Conservation (phyloP, 306 rosid genomes). For the Cicer arietinum region DNA sequence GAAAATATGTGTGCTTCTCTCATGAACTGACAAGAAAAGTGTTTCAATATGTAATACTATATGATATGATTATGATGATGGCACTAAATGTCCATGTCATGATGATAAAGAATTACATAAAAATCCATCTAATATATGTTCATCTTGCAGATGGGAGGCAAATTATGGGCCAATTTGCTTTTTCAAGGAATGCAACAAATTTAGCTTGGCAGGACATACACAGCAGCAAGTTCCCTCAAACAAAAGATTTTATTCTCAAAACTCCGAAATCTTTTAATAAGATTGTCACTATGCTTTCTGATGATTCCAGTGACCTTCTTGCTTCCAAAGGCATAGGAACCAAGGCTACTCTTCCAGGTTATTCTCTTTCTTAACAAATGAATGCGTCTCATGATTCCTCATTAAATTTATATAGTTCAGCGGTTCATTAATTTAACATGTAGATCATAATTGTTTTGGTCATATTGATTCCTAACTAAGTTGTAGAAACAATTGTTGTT, state of each 20-base stretch:
- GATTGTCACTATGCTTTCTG: conserved; percentile 47
- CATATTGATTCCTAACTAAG: neutral
- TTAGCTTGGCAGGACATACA: conserved; percentile 57
- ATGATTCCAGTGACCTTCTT: conserved; percentile 52
- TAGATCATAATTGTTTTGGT: neutral
- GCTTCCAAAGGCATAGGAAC: conserved; percentile 52
- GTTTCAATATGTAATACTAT: too few species aligned
- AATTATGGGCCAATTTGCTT: conserved; percentile 50
- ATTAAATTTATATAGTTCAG: conserved; percentile 6
- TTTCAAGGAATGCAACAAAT: conserved; percentile 52
- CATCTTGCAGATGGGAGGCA: conserved; percentile 61
- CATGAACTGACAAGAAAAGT: too few species aligned
- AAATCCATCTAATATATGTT: conserved; percentile 21
- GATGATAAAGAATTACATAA: neutral
- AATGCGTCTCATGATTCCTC: neutral
- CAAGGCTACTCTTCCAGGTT: conserved; percentile 62
- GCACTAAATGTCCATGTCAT: conserved; percentile 1
- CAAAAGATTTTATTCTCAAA: conserved; percentile 61
- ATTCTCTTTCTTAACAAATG: conserved; percentile 4
- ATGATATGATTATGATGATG: neutral
- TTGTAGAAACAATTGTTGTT: conserved; percentile 16
- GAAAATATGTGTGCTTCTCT: too few species aligned
- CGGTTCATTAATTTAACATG: conserved; percentile 1
- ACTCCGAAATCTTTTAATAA: conserved; percentile 55
- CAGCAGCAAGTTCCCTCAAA: conserved; percentile 54